These are phyloP conservation scores for Xylaria flabelliformis DNA, from an alignment of 495 filamentous ascomycete species.

Conservation along the genomic window DNA sequence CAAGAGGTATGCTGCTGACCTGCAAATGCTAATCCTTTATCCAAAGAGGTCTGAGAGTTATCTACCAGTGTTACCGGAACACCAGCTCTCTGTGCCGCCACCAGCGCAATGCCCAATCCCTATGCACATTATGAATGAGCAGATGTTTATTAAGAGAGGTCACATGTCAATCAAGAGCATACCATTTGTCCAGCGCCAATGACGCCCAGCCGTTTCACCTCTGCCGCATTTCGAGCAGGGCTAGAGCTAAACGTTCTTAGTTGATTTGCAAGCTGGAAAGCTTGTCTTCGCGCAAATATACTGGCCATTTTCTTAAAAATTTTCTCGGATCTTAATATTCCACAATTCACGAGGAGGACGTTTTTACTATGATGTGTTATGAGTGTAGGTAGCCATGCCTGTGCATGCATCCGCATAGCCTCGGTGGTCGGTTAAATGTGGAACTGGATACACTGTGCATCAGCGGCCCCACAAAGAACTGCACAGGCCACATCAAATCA, in stretches of 20 bases:
- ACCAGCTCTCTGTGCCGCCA: conserved; percentile 83
- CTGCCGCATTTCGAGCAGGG: conserved; percentile 60
- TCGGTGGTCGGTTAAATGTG: conserved; percentile 48
- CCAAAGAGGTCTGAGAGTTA: conserved; percentile 80
- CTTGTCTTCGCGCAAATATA: conserved; percentile 40
- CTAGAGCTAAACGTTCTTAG: conserved; percentile 62
- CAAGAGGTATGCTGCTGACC: conserved; percentile 52
- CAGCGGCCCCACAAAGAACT: background rate
- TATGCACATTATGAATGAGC: conserved; percentile 44
- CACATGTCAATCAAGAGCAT: conserved; percentile 40
- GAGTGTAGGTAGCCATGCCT: conserved; percentile 17
- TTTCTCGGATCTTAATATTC: background rate
- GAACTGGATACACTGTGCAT: background rate
- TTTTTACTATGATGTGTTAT: background rate
- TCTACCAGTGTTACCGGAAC: conserved; percentile 90
- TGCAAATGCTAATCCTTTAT: conserved; percentile 91
- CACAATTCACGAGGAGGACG: conserved; percentile 4
- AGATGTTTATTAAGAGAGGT: conserved; percentile 26
- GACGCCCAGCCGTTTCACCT: conserved; percentile 90
- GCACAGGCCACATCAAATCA: conserved; percentile 25
- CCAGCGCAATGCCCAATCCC: conserved; percentile 96
- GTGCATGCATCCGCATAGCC: conserved; percentile 42
- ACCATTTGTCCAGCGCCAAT: conserved; percentile 98
- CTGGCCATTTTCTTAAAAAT: conserved; percentile 40
- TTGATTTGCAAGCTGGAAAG: conserved; percentile 45